phyloP scores from a whole-genome alignment of 2,329 filamentous ascomycete species.

The Nemania sp. region DNA sequence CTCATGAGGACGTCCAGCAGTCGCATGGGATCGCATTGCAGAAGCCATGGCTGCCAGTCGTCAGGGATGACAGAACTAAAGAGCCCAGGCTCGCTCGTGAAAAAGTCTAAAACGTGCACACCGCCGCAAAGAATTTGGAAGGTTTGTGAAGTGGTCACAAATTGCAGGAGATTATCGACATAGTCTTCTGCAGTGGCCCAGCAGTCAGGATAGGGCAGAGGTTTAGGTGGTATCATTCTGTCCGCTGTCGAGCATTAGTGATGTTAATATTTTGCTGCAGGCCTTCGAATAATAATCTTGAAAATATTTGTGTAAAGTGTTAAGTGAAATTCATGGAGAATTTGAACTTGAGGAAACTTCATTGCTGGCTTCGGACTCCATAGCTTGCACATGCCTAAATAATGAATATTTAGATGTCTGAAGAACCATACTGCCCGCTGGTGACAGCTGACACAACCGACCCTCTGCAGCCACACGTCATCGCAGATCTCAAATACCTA shows the following conservation, averaged over 20 bases:
- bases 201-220: conserved; percentile 76
- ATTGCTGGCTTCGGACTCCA: neutral
- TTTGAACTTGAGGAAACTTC: neutral
- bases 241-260: neutral
- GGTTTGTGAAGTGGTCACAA: conserved; percentile 78
- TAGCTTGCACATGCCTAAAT: no score
- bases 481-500: conserved; percentile 12
- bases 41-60: conserved; percentile 86
- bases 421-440: conserved; percentile 14
- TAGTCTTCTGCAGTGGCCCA: conserved; percentile 82
- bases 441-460: conserved; percentile 24
- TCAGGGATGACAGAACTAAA: conserved; percentile 81
- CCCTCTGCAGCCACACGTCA: conserved; percentile 33
- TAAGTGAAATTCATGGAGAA: neutral
- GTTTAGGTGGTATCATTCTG: conserved; percentile 62
- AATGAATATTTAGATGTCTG: no score
- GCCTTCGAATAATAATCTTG: neutral
- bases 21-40: conserved; percentile 76
- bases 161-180: conserved; percentile 80
- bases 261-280: neutral
- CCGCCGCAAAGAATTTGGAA: conserved; percentile 94
- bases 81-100: conserved; percentile 84
- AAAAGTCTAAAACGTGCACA: conserved; percentile 97
- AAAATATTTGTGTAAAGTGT: neutral
- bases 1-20: conserved; percentile 85